Evolutionary conservation across 1,284 basidiomycete genomes (phyloP).

Genomic region (Sphagnurus paluster): DNA sequence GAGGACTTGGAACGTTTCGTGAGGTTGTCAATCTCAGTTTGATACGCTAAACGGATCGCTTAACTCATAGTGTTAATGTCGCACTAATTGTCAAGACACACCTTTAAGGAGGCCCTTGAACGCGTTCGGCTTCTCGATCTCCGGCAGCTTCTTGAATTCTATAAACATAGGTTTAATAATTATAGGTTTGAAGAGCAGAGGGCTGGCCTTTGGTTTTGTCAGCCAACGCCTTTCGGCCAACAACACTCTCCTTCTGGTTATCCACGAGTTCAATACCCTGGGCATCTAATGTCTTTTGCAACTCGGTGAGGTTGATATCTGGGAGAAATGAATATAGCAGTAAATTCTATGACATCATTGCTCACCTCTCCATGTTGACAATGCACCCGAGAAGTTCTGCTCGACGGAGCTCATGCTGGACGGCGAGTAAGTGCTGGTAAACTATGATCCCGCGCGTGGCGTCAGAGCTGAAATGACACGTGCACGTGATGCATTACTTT

Average conservation of each 20-base stretch:
- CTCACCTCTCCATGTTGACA: conserved; percentile 86
- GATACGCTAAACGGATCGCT: conserved; percentile 69
- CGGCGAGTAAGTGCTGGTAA: too few species aligned
- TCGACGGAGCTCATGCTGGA: conserved; percentile 44
- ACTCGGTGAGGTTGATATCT: conserved; percentile 87
- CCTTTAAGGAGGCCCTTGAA: conserved; percentile 90
- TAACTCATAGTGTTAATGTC: not conserved
- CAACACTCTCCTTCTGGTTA: conserved; percentile 93
- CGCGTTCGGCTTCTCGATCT: conserved; percentile 79
- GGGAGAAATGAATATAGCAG: conserved; percentile 4
- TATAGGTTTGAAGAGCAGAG: not conserved
- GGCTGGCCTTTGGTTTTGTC: conserved; percentile 87
- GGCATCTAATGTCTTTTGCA: conserved; percentile 89
- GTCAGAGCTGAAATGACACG: conserved; percentile 5
- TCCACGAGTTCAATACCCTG: conserved; percentile 95
- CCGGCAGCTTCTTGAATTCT: conserved; percentile 95
- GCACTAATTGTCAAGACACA: conserved; percentile 28
- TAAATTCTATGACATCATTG: not conserved
- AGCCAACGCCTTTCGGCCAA: conserved; percentile 90
- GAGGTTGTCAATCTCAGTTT: conserved; percentile 93
- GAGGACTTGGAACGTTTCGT: conserved; percentile 90
- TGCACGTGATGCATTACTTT: conserved; percentile 32
- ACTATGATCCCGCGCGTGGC: conserved; percentile 12
- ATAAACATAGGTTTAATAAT: conserved; percentile 4
- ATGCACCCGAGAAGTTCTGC: conserved; percentile 83